Conservation (phyloP, 2,329 filamentous ascomycete species). For the Penicillium capsulatum region DNA sequence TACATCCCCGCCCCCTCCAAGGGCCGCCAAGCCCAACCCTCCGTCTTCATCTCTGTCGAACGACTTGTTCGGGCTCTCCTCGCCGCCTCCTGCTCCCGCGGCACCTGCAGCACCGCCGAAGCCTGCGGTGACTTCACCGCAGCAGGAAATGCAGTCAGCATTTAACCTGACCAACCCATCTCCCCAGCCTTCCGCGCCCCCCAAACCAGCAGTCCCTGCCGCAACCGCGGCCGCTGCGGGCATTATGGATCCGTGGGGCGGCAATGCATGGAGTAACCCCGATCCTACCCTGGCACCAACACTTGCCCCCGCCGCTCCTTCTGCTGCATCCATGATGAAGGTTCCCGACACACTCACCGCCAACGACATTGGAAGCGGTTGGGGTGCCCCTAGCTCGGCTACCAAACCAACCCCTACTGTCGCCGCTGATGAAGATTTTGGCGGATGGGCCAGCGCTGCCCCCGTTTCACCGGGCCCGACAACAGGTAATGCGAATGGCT, state of each 20-base stretch:
- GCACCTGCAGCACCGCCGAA: slow-evolving; percentile 40
- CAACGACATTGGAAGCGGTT: slow-evolving; percentile 64
- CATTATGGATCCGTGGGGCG: slow-evolving; percentile 74
- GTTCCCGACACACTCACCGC: slow-evolving; percentile 47
- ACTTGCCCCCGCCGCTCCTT: slow-evolving; percentile 31
- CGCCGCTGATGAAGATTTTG: slow-evolving; percentile 88
- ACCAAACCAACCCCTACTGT: slow-evolving; percentile 57
- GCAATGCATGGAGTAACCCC: slow-evolving; percentile 73
- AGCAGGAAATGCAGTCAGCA: slow-evolving; percentile 56
- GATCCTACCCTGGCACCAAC: slow-evolving; percentile 52
- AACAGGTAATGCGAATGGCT: slow-evolving; percentile 37
- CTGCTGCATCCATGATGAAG: slow-evolving; percentile 39
- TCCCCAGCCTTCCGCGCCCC: slow-evolving; percentile 41
- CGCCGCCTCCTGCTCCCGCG: slow-evolving; percentile 41
- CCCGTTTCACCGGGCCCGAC: slow-evolving; percentile 47
- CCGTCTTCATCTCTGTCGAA: slow-evolving; percentile 56
- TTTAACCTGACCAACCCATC: slow-evolving; percentile 70
- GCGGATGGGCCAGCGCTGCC: slow-evolving; percentile 79
- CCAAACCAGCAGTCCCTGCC: slow-evolving; percentile 42
- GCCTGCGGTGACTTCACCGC: slow-evolving; percentile 37
- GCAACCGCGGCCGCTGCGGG: slow-evolving; percentile 42
- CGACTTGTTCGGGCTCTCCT: slow-evolving; percentile 75
- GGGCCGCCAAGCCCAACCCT: slow-evolving; percentile 46
- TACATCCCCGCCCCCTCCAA: slow-evolving; percentile 40
- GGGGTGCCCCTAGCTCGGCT: slow-evolving; percentile 47